Conservation (phyloP, 179 eudicot genomes). For the Spergularia azorica region DNA sequence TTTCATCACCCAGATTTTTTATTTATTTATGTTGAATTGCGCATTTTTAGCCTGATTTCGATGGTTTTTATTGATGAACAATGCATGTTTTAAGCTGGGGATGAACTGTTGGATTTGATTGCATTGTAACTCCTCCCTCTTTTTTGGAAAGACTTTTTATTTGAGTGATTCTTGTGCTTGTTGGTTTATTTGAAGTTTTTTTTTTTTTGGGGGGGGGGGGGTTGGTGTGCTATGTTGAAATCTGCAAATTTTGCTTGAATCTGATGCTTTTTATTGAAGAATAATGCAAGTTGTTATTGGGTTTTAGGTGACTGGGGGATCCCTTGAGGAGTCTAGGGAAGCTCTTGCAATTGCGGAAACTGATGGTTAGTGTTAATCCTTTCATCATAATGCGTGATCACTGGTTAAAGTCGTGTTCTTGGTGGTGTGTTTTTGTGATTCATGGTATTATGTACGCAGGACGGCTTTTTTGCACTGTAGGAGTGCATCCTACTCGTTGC, state of each 20-base stretch:
- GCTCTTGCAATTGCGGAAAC: conserved; percentile 98
- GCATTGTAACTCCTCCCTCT: no score
- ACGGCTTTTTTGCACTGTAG: conserved; percentile 93
- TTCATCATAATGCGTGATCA: not conserved
- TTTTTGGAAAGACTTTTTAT: no score
- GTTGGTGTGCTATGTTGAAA: no score
- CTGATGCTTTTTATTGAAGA: not conserved
- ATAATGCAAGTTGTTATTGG: conserved; percentile 15
- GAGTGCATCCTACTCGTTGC: conserved; percentile 99
- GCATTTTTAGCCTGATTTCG: not conserved
- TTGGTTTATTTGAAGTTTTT: no score
- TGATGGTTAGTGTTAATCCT: conserved; percentile 55
- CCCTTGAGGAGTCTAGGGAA: conserved; percentile 90
- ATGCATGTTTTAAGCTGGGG: no score
- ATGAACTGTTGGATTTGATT: no score
- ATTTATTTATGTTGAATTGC: not conserved
- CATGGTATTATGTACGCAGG: conserved; percentile 47
- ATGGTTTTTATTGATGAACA: no score
- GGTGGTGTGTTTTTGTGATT: not conserved
- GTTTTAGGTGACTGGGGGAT: conserved; percentile 92
- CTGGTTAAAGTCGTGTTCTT: not conserved
- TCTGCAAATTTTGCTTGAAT: no score
- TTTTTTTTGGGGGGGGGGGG: no score
- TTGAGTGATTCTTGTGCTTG: no score
- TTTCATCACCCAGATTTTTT: not conserved